Base-by-base conservation (phyloP, 108 stramenopile species). In the Heterococcus sp. region DNA sequence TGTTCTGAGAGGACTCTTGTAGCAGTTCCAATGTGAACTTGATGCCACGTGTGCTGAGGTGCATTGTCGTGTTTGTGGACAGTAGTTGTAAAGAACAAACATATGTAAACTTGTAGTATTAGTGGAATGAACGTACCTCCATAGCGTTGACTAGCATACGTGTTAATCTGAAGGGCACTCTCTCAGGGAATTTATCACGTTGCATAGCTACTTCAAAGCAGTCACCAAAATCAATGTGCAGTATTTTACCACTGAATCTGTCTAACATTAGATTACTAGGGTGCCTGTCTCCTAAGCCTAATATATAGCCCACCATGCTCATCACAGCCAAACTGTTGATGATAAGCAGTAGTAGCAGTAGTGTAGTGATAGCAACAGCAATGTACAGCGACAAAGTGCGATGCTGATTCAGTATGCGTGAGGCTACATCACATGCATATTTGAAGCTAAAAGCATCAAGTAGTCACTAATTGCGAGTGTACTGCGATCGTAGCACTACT, bases 141-240 rank as follows among this genome's bases (percentile, higher is more conserved):
- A 99, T 99, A 26, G 99, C 97, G 68, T 95, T 93, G 66, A 93
- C 90, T 29, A 99, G 90, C 99, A 99, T 99, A n/a, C 99, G 87
- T 28, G 99, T 99, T 2, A 99, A 87, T 33, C 99, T 95, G 81
- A 99, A 99, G 0, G 99, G 99, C 3, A 99, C 93, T 75, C 89
- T 94, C 84, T 99, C 99, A 3, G 99, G 99, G 69, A 92, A 98
- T 78, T 97, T 98, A 4, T 96, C 97, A 30, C 99, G 91, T 69
- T 94, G 91, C 96, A 95, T 96, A 64, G 97, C 96, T 65, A 98
- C 97, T 85, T 99, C 99, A 67, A 98, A 99, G 79, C 98, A 96
- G 67, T 90, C 87, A 72, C 93, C 94, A 73, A 94, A 93, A 88
- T 95, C 96, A 83, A 97, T 96, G 87, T 97, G 96, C 30, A 97